Evolutionary conservation across 1,284 basidiomycete species (phyloP), one percentile per base, ranked within the genome.

Genomic region (Erythrobasidium hasegawianum): DNA sequence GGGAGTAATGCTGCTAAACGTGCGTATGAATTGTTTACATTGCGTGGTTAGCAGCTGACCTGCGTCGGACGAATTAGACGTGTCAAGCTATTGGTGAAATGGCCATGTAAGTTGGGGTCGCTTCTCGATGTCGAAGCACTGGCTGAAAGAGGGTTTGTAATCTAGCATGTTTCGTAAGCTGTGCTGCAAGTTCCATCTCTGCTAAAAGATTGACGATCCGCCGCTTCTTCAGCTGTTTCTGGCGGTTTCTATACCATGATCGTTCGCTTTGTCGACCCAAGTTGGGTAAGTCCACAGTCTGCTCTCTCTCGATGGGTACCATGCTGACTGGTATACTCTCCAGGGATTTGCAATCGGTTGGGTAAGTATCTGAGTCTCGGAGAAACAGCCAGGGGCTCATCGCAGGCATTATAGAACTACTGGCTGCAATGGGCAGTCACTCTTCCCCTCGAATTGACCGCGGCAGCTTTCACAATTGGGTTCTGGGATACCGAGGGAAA

Each of bases 1-100:
- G 65, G 73, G 75, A 22, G 67, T 72, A 18, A 77, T 78, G 73
- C 71, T 78, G 56, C 75, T 79, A 71, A 76, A 73, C 69, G 43
- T 47, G 14, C 5, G 43, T n/a, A 24, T 4, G 40, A 41, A 10
- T 11, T 11, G 40, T n/a, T 41, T 11, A n/a, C 10, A 41, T 10
- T 11, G n/a, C 40, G 40, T 41, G 10, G 10, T 41, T n/a, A 41
- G n/a, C n/a, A 41, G 40, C 40, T 41, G 40, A 41, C 40, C 40
- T n/a, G n/a, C 11, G n/a, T n/a, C n/a, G 40, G n/a, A 10, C 40
- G 40, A 10, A 11, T n/a, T 14, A 47, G 43, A 76, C 78, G 40
- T 75, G 75, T 33, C 78, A 79, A 65, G 77, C 77, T 39, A 74
- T 80, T 24, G 79, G 78, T 68, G 79, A 80, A 72, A 78, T 80